Percentiles rank a stretch among this genome's conserved stretches.
phyloP scores from a whole-genome alignment of 2,329 filamentous ascomycete genomes.

The Ceratocystis smalleyi region DNA sequence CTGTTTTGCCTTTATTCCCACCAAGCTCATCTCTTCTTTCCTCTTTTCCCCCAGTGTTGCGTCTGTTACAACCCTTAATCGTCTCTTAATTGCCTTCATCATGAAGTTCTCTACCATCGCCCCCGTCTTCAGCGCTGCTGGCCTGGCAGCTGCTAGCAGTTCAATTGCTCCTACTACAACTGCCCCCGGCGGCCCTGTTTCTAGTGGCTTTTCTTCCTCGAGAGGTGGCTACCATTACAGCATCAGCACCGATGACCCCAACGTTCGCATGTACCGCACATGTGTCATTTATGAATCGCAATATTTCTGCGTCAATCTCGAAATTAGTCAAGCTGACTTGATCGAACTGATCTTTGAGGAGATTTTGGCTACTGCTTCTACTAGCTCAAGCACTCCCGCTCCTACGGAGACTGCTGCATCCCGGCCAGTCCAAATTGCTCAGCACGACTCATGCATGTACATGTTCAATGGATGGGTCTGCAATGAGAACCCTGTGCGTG shows the following conservation, averaged over 20 bases:
- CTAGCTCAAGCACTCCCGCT: too few relatives aligned
- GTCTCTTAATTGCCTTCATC: neutral
- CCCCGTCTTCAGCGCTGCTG: neutral
- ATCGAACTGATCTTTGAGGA: too few relatives aligned
- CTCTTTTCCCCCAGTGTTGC: neutral
- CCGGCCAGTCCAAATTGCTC: too few relatives aligned
- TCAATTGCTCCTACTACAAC: neutral
- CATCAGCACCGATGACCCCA: neutral
- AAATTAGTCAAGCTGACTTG: neutral
- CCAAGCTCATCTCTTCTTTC: neutral
- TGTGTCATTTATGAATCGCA: neutral
- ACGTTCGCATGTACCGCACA: neutral
- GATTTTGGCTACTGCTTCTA: too few relatives aligned
- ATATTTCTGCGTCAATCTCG: neutral
- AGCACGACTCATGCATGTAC: too few relatives aligned
- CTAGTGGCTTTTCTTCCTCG: neutral
- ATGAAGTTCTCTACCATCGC: slow-evolving; percentile 1
- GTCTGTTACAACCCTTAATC: neutral
- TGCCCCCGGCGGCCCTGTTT: neutral
- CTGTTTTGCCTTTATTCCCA: neutral
- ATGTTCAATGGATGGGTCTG: too few relatives aligned
- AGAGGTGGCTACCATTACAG: neutral
- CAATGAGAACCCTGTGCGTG: too few relatives aligned
- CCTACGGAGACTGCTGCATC: too few relatives aligned
- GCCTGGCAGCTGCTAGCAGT: neutral